A percentile compares a stretch with the other conserved stretches of the same genome.
Conservation (phyloP, 2,329 filamentous ascomycete species). For the Cercospora sp. region DNA sequence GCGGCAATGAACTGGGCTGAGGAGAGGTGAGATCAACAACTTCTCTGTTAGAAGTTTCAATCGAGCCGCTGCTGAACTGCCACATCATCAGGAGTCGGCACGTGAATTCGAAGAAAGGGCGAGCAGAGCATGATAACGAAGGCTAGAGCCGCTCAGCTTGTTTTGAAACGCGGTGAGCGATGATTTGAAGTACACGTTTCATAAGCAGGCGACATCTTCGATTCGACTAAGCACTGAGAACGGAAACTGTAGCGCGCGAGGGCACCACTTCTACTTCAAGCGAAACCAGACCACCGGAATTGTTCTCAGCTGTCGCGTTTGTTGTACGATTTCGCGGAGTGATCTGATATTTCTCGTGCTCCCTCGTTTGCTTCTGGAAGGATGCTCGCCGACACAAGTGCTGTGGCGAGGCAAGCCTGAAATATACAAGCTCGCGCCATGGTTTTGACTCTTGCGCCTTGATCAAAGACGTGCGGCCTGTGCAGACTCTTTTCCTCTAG, state of each 20-base stretch:
- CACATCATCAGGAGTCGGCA: neutral
- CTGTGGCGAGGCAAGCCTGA: neutral
- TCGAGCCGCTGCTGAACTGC: neutral
- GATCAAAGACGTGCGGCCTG: no score
- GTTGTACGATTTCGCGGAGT: no score
- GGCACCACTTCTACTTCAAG: no score
- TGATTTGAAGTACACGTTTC: no score
- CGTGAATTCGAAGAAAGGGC: constrained; percentile 10
- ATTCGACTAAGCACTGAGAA: no score
- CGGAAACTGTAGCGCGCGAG: no score
- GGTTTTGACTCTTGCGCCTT: neutral
- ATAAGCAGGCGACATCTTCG: no score
- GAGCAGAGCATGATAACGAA: neutral
- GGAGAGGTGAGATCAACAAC: neutral
- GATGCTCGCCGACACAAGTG: neutral
- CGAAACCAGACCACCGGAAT: no score
- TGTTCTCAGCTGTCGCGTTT: no score
- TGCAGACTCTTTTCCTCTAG: no score
- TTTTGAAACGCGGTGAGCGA: neutral
- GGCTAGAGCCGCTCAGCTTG: neutral
- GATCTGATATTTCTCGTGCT: no score
- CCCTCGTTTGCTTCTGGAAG: neutral
- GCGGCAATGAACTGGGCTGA: constrained; percentile 5
- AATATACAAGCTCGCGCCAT: neutral
- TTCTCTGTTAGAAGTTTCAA: neutral